A percentile compares a stretch with the other conserved stretches of the same genome.
Evolutionary conservation across 768 basidiomycete species (phyloP).

Genomic region (Boletus speciosus): DNA sequence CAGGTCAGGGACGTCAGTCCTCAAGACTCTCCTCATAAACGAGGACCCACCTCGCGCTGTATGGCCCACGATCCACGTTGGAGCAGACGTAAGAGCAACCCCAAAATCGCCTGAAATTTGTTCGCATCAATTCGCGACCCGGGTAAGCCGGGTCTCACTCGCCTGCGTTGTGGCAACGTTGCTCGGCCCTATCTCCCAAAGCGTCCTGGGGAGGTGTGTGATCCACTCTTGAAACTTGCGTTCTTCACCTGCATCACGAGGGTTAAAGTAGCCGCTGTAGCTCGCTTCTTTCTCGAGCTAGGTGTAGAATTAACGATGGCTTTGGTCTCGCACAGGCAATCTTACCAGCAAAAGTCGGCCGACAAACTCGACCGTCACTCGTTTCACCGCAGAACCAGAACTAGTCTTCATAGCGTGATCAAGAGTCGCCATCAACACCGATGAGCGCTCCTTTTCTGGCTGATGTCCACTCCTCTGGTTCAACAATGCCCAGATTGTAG

Average conservation of each 20-base stretch:
- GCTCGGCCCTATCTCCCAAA: slow-evolving; percentile 78
- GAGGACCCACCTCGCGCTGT: slow-evolving; percentile 40
- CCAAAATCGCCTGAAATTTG: slow-evolving; percentile 47
- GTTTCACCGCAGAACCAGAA: slow-evolving; percentile 63
- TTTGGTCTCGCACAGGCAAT: background rate
- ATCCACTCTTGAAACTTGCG: slow-evolving; percentile 61
- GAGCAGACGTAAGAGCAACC: slow-evolving; percentile 56
- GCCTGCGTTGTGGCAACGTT: slow-evolving; percentile 64
- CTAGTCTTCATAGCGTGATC: slow-evolving; percentile 61
- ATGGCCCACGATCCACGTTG: slow-evolving; percentile 53
- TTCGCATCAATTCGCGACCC: slow-evolving; percentile 4
- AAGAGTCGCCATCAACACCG: slow-evolving; percentile 51
- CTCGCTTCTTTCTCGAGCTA: slow-evolving; percentile 60
- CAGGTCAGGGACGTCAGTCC: slow-evolving; percentile 13
- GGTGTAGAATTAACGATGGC: slow-evolving; percentile 2
- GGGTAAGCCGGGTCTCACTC: slow-evolving; percentile 8
- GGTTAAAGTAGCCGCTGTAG: slow-evolving; percentile 48
- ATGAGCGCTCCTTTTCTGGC: slow-evolving; percentile 17
- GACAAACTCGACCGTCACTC: slow-evolving; percentile 70
- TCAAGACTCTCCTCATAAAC: background rate
- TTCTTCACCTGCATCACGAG: slow-evolving; percentile 27
- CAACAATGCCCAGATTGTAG: slow-evolving; percentile 75
- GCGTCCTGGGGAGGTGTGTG: slow-evolving; percentile 65
- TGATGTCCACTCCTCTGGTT: slow-evolving; percentile 39
- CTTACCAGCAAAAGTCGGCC: slow-evolving; percentile 66